Evolutionary conservation across 768 basidiomycete genomes (phyloP), one percentile per base, ranked within the genome.

Genomic region (Mycena rebaudengoi): DNA sequence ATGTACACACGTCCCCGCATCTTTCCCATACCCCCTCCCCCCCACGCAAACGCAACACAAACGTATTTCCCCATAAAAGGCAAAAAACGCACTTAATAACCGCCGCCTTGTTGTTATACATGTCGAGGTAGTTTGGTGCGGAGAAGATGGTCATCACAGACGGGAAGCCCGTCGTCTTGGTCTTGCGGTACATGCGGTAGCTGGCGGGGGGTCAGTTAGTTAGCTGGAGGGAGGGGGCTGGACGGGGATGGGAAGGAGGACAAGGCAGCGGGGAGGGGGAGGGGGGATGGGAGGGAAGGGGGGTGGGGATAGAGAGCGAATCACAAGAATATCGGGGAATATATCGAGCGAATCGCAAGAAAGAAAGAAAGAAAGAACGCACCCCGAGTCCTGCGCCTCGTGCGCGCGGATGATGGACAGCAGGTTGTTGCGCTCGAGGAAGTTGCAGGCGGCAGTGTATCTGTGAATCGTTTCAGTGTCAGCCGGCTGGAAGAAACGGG

Each of bases 141-240:
- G 94, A 96, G 81, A 99, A 99, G 71, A 99, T 96, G 23, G 97
- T 99, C 96, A 99, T 99, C 57, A 99, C 95, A 11, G 96, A 97
- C 18, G 97, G 97, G 83, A 99, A 99, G 11, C 97, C 96, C 0
- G 96, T 99, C 26, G 94, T 93, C 78, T 95, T 94, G 7, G 97
- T 98, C 79, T 99, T 99, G 69, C 96, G 93, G 74, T 99, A 98
- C 98, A 98, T 98, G 53, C 96, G 94, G 75, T 97, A 98, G 13
- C 94, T 95, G 65, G 25, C 12, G 28, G 16, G 1, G 37, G 10
- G 32, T 61, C 23, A 65, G 52, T 16, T 44, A 14, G 8, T 6
- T 16, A 44, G 16, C 7, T 18, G 10, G 21, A 11, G 10, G 7
- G 40, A n/a, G 7, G 40, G 7, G 10, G 21, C 21, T 41, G 40